Conservation (phyloP, 2,329 filamentous ascomycete genomes). For the Trichoderma sp. region DNA sequence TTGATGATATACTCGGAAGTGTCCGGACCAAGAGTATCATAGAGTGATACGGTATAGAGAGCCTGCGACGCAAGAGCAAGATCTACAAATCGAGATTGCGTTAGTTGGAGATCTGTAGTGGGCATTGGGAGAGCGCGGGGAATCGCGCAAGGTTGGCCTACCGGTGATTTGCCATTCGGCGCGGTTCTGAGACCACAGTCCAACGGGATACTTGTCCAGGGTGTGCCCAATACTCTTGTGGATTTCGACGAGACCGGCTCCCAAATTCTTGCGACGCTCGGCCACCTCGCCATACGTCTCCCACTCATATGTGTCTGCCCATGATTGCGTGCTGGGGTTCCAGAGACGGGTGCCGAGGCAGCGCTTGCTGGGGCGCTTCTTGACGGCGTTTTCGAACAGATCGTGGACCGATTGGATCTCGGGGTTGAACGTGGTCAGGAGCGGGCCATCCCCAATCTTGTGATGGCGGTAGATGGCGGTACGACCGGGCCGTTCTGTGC, state of each 20-base stretch:
- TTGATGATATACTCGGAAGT: conserved; percentile 95
- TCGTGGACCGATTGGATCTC: conserved; percentile 72
- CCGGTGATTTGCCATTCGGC: conserved; percentile 84
- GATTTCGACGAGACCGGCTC: conserved; percentile 79
- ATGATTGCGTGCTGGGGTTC: conserved; percentile 70
- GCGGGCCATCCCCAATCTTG: conserved; percentile 66
- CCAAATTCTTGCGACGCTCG: conserved; percentile 76
- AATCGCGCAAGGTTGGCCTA: conserved; percentile 34
- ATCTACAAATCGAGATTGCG: conserved; percentile 51
- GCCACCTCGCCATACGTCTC: conserved; percentile 78
- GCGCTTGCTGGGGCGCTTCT: conserved; percentile 61
- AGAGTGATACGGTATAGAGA: conserved; percentile 87
- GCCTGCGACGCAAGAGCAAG: conserved; percentile 83
- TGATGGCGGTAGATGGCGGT: conserved; percentile 81
- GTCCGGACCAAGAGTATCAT: conserved; percentile 91
- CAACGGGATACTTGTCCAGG: conserved; percentile 66
- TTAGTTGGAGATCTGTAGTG: not conserved
- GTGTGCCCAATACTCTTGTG: conserved; percentile 68
- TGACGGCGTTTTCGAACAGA: conserved; percentile 68
- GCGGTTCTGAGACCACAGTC: conserved; percentile 83
- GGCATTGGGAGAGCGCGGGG: not conserved
- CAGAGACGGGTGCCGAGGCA: conserved; percentile 82
- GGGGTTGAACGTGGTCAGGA: conserved; percentile 72
- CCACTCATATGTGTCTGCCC: conserved; percentile 75
- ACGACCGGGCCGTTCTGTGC: conserved; percentile 69